Conservation (phyloP, 768 basidiomycete species). For the Amanita pseudoporphyria region DNA sequence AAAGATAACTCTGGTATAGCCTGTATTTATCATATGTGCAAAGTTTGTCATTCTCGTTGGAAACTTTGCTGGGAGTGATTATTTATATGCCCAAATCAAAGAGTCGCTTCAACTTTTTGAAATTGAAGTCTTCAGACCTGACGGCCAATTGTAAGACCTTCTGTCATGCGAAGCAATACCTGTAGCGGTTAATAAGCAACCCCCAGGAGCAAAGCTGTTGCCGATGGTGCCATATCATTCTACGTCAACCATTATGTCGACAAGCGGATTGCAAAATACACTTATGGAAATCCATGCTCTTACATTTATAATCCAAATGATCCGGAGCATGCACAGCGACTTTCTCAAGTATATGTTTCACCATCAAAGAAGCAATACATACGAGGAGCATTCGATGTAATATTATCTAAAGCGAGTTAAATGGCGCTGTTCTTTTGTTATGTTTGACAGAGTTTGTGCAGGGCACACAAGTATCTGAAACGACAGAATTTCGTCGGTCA, state of each 20-base stretch:
- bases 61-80: conserved; percentile 37
- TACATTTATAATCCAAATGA: conserved; percentile 11
- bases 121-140: conserved; percentile 27
- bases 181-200: background rate
- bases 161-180: background rate
- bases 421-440: background rate
- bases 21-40: background rate
- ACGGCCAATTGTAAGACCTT: conserved; percentile 29
- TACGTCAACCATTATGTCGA: conserved; percentile 12
- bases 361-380: conserved; percentile 10
- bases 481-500: conserved; percentile 15
- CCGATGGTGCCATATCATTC: conserved; percentile 15
- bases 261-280: conserved; percentile 10
- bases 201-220: conserved; percentile 14
- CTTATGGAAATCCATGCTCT: conserved; percentile 9
- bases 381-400: conserved; percentile 15
- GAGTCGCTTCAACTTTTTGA: conserved; percentile 19
- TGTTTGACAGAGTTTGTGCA: conserved; percentile 9
- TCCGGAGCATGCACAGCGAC: conserved; percentile 9
- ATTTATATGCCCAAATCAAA: conserved; percentile 28
- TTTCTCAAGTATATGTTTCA: background rate
- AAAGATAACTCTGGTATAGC: background rate
- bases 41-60: conserved; percentile 30
- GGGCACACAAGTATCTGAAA: conserved; percentile 26
- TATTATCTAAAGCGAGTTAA: conserved; percentile 16